phyloP scores from a whole-genome alignment of 352 stramenopile genomes.

The Pythium brassicae region DNA sequence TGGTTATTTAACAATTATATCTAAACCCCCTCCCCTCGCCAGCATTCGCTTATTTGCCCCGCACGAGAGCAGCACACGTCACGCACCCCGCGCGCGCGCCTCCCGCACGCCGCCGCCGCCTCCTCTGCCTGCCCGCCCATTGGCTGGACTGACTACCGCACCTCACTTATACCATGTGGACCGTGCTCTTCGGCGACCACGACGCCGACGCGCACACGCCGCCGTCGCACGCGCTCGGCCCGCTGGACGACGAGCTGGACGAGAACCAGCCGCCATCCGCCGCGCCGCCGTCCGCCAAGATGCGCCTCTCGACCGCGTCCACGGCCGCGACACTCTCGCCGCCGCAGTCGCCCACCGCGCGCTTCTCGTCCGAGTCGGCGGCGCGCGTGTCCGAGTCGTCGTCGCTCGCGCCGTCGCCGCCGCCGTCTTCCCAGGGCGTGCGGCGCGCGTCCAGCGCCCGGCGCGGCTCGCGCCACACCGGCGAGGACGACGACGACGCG shows the following conservation, averaged over 20 bases:
- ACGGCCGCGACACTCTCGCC: conserved; percentile 13
- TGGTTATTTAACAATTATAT: not conserved
- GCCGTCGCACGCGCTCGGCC: no score
- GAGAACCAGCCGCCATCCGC: conserved; percentile 11
- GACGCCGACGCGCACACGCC: conserved; percentile 20
- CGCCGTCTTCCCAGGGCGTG: conserved; percentile 4
- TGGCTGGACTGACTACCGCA: not conserved
- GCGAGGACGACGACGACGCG: conserved; percentile 16
- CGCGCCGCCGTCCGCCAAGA: not conserved
- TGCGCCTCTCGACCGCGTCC: conserved; percentile 14
- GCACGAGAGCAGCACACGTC: not conserved
- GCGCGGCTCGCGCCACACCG: conserved; percentile 7
- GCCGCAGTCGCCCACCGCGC: conserved; percentile 12
- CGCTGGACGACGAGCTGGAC: conserved; percentile 9
- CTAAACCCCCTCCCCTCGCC: not conserved
- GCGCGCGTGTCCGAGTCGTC: conserved; percentile 11
- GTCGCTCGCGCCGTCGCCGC: conserved; percentile 11
- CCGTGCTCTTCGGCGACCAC: conserved; percentile 55
- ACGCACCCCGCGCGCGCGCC: not conserved
- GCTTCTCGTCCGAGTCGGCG: conserved; percentile 13
- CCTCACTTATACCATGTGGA: conserved; percentile 33
- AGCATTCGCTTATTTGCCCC: not conserved
- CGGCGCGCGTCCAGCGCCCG: conserved; percentile 6
- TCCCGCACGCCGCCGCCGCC: not conserved
- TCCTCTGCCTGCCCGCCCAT: not conserved